Evolutionary conservation across 2,329 filamentous ascomycete species (phyloP), one percentile per base, ranked within the genome.

Genomic region (Lecanicillium sp.): DNA sequence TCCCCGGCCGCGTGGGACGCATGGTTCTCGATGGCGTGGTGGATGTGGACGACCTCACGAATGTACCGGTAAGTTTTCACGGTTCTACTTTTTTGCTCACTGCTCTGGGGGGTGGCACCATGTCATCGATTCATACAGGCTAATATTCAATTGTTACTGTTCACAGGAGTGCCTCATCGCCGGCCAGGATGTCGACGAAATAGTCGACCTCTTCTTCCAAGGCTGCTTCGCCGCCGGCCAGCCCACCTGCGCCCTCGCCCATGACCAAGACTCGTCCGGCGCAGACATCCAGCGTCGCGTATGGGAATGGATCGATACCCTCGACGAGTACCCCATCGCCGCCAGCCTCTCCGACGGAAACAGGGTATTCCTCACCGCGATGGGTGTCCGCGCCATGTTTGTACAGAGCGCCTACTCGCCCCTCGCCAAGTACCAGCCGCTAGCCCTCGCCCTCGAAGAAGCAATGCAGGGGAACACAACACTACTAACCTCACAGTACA

Each of bases 171-270:
- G 22, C 7, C 22, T 25, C 22, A 25, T 6, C 11, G 6, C 7
- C 7, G 22, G 22, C 22, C 22, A 25, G 31, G 64, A 69, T 38
- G 55, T 61, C 0, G 57, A 68, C 12, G 43, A 55, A 4, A 46
- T 61, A n/a, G 45, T 61, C 25, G 50, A 54, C 9, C 41, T 49
- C 22, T 58, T 68, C 39, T 64, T 56, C 44, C 42, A 52, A 13
- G 51, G 54, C 4, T 68, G 65, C 46, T 64, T 57, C 44, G 37
- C 47, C 1, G 56, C 48, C 13, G 51, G 54, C 1, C 30, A 43
- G 9, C 14, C 42, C 1, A 32, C 39, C 0, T 66, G 63, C 37
- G 44, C 56, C 14, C 50, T 65, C 8, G 48, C 43, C 36, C 42
- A 42, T 2, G 0, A 37, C 0, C 29, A 38, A 5, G 62, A 66